phyloP scores from a whole-genome alignment of 768 basidiomycete genomes.

The Baorangia bicolor region DNA sequence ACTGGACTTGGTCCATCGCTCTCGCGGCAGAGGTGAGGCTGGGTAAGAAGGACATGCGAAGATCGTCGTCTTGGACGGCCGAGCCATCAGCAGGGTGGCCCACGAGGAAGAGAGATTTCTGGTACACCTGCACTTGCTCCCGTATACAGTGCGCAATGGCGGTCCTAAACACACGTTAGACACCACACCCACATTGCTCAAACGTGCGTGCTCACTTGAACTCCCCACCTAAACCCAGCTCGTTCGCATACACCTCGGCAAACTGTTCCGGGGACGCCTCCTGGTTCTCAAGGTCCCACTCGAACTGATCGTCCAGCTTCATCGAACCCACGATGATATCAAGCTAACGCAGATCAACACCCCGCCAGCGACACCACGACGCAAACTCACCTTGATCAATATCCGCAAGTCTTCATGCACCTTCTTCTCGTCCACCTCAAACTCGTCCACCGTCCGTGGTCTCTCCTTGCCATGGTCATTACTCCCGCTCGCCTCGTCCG shows the following conservation, averaged over 20 bases:
- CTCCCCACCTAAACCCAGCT: conserved; percentile 88
- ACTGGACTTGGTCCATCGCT: conserved; percentile 70
- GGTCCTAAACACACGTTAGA: conserved; percentile 54
- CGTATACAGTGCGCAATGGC: conserved; percentile 94
- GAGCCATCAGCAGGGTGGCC: conserved; percentile 84
- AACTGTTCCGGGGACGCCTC: conserved; percentile 89
- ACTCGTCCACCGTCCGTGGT: conserved; percentile 56
- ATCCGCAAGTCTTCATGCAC: conserved; percentile 88
- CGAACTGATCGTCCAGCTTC: conserved; percentile 95
- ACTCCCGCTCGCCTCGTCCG: conserved; percentile 25
- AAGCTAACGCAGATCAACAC: conserved; percentile 49
- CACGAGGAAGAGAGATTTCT: conserved; percentile 87
- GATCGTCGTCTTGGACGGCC: conserved; percentile 82
- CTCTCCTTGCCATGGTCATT: conserved; percentile 37
- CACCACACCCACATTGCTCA: background rate
- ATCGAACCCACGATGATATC: conserved; percentile 93
- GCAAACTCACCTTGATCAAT: conserved; percentile 73
- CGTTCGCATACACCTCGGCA: conserved; percentile 80
- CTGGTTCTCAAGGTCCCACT: conserved; percentile 90
- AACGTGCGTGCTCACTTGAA: conserved; percentile 64
- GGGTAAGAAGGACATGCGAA: conserved; percentile 86
- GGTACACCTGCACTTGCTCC: conserved; percentile 90
- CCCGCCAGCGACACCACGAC: background rate
- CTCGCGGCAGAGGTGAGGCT: conserved; percentile 70
- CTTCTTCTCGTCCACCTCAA: conserved; percentile 61